Evolutionary conservation across 1,284 basidiomycete genomes (phyloP), one percentile per base, ranked within the genome.

Genomic region (Agaricales sp.): DNA sequence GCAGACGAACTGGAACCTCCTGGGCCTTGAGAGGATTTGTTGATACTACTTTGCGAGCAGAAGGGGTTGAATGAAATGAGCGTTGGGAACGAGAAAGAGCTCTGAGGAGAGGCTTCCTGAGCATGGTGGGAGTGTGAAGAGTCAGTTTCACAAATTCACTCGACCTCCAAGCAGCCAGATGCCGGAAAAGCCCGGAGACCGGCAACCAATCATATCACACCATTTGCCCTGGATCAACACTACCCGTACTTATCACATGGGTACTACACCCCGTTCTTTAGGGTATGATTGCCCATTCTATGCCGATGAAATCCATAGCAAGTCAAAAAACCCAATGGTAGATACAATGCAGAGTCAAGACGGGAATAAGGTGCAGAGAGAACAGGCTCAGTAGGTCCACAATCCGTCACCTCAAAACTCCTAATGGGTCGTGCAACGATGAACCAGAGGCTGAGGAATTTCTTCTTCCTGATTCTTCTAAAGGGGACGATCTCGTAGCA

Each of bases 11-110:
- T 73, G 83, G 76, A 61, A 85, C 87, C 68, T 92, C 83, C 68
- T 92, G 77, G 22, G 91, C 91, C 63, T 82, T 87, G 54, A 86
- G 74, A 22, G 90, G 86, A 62, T 79, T 86, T 39, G 84, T 84
- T 39, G 82, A 80, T 53, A 83, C 81, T 58, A 92, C 75, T 59
- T 74, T 78, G 52, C 70, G 67, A 20, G 72, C 74, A 43, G 77
- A 66, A 11, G 76, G 63, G 4, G 86, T 79, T 2, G 77, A 69
- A 59, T 79, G 74, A 64, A 90, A 88, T 3, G 77, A 67, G 54
- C 82, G 74, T 46, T 67, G 65, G 46, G 74, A 64, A 56, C 67
- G 70, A 48, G 64, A 59, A 49, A 80, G 66, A 49, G 73, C 66
- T 63, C 71, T 67, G 51, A 67, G 61, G 44, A 75, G 55, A 49